phyloP scores from a whole-genome alignment of 257 asterid species.

The Scutellaria barbata region DNA sequence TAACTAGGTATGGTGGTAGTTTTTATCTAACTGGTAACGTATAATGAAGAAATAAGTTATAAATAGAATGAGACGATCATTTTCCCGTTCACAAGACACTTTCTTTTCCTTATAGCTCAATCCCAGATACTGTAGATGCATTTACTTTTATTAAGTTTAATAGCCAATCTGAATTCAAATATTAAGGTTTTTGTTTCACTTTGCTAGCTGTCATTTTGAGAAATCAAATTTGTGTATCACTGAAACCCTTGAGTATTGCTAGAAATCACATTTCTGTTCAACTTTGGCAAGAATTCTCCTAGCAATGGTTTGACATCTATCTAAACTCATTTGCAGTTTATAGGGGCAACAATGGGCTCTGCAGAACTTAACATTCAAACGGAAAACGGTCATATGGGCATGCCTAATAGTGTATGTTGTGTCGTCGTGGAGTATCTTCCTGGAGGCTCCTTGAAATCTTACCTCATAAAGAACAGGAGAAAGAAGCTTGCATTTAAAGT shows the following conservation, averaged over 20 bases:
- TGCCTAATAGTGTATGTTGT: slow-evolving; percentile 72
- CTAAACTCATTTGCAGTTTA: slow-evolving; percentile 52
- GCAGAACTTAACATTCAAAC: slow-evolving; percentile 66
- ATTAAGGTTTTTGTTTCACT: not conserved
- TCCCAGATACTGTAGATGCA: not conserved
- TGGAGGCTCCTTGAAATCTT: slow-evolving; percentile 72
- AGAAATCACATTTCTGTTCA: not conserved
- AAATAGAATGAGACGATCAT: not conserved
- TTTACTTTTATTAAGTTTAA: slow-evolving; percentile 1
- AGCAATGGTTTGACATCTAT: slow-evolving; percentile 22
- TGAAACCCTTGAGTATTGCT: not conserved
- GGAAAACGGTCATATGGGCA: slow-evolving; percentile 68
- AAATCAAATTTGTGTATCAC: not conserved
- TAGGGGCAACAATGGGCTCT: slow-evolving; percentile 80
- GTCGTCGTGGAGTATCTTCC: slow-evolving; percentile 83
- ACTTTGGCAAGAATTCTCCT: slow-evolving; percentile 9
- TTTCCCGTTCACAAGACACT: not conserved
- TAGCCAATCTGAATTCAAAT: not conserved
- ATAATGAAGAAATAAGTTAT: not conserved
- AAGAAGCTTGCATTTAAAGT: slow-evolving; percentile 73
- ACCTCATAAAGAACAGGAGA: slow-evolving; percentile 73
- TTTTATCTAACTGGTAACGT: not conserved
- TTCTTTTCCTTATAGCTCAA: not conserved
- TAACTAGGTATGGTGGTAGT: no score
- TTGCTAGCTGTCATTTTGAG: not conserved